Evolutionary conservation across 495 filamentous ascomycete genomes (phyloP).

Genomic region (Aspergillus bertholletiae): DNA sequence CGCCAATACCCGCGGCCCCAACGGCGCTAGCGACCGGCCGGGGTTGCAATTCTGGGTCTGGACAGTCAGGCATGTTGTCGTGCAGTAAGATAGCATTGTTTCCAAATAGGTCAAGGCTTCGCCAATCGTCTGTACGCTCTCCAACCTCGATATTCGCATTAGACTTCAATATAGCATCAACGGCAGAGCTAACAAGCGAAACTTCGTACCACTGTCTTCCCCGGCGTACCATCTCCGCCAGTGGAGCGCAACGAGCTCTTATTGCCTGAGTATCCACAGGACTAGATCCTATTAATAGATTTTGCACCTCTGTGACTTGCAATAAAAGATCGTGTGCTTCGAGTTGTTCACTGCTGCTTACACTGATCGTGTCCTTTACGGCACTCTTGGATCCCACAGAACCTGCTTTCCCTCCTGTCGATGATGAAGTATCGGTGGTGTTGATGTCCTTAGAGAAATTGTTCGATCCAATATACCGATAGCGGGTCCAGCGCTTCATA

Average conservation of each 20-base stretch:
- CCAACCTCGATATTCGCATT: conserved; percentile 32
- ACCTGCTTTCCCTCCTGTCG: not conserved
- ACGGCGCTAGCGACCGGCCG: conserved; percentile 21
- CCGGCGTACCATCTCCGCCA: conserved; percentile 25
- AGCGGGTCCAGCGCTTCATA: conserved; percentile 31
- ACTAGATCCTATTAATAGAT: conserved; percentile 23
- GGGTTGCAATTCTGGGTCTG: not conserved
- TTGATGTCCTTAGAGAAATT: not conserved
- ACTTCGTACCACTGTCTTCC: conserved; percentile 45
- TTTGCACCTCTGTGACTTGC: conserved; percentile 39
- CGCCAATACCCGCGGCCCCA: conserved; percentile 26
- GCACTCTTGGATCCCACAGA: not conserved
- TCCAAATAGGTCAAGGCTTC: conserved; percentile 22
- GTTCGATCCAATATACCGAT: conserved; percentile 14
- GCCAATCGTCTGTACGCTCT: conserved; percentile 28
- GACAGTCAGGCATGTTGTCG: not conserved
- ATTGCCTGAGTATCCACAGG: conserved; percentile 8
- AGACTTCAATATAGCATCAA: conserved; percentile 23
- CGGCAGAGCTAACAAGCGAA: conserved; percentile 28
- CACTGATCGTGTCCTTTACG: not conserved
- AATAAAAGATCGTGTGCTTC: conserved; percentile 26
- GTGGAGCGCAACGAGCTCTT: conserved; percentile 19
- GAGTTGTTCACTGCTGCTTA: not conserved
- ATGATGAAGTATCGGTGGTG: not conserved
- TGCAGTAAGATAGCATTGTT: conserved; percentile 9